Evolutionary conservation across 2,329 filamentous ascomycete genomes (phyloP), one percentile per base, ranked within the genome.

Genomic region (Zarea fungicola): DNA sequence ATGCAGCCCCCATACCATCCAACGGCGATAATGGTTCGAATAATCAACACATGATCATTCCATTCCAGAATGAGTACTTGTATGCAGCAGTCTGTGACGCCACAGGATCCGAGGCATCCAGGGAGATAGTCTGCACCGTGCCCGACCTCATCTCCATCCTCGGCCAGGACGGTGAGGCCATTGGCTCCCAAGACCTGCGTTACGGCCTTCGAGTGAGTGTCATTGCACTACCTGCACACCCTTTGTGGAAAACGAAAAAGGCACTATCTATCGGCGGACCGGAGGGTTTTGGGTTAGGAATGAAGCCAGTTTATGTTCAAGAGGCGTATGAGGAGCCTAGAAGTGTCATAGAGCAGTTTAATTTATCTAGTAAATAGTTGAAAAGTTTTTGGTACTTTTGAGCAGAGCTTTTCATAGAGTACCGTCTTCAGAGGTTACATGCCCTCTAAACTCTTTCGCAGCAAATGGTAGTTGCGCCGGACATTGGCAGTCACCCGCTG

Each of bases 321-420:
- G 42, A 44, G 42, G 26, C 42, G 21, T 78, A 75, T 54, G 62
- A 65, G 4, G 72, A 74, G 58, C 72, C 75, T 1, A 56, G 54
- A 8, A 78, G 75, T 51, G 73, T 78, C 0, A 77, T 78, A 58
- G 72, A 77, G 34, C 74, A 78, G 59, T 78, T 62, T 56, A 58
- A 39, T 6, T 31, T 11, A 13, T 50, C 25, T n/a, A n/a, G n/a
- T n/a, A n/a, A n/a, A n/a, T n/a, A n/a, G n/a, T n/a, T n/a, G n/a
- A n/a, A n/a, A n/a, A n/a, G n/a, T n/a, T n/a, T n/a, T n/a, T n/a
- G n/a, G n/a, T n/a, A n/a, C n/a, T n/a, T n/a, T n/a, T n/a, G n/a
- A n/a, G n/a, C n/a, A n/a, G n/a, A n/a, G n/a, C n/a, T n/a, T n/a
- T n/a, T n/a, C n/a, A n/a, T n/a, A n/a, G n/a, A n/a, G n/a, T n/a